A percentile compares a stretch with the other conserved stretches of the same genome.
Evolutionary conservation across 73 alveolate species (phyloP).

Genomic region (Paramecium primaurelia): DNA sequence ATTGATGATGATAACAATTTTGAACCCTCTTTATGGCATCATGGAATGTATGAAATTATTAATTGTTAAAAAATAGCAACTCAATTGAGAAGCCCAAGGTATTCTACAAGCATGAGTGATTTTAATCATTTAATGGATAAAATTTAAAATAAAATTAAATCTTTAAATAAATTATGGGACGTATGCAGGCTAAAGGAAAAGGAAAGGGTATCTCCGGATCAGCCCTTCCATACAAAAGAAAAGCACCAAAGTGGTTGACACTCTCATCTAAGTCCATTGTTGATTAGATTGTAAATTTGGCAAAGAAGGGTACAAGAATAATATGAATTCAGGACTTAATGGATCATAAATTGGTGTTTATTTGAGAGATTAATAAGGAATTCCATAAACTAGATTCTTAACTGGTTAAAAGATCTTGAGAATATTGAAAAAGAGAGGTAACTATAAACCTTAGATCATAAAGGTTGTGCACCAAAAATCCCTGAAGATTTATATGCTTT

Average conservation of each 20-base stretch:
- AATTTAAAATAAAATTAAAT: conserved; percentile 25
- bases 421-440: conserved; percentile 61
- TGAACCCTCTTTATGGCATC: conserved; percentile 62
- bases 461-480: conserved; percentile 95
- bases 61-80: not conserved
- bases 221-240: conserved; percentile 64
- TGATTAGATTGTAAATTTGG: conserved; percentile 55
- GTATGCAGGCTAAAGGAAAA: conserved; percentile 60
- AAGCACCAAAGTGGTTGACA: conserved; percentile 64
- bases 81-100: conserved; percentile 18
- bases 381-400: conserved; percentile 59
- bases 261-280: conserved; percentile 54
- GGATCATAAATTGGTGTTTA: conserved; percentile 61
- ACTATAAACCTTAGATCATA: not conserved
- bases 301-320: conserved; percentile 55
- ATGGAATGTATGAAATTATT: conserved; percentile 16
- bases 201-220: conserved; percentile 67
- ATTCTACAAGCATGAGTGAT: conserved; percentile 34
- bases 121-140: conserved; percentile 17
- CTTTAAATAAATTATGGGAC: conserved; percentile 55
- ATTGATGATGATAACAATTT: conserved; percentile 61
- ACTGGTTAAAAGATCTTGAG: conserved; percentile 63
- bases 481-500: conserved; percentile 98
- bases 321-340: conserved; percentile 33
- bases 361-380: conserved; percentile 60